Base-by-base conservation (phyloP, 768 basidiomycete genomes). In the Bullera alba region DNA sequence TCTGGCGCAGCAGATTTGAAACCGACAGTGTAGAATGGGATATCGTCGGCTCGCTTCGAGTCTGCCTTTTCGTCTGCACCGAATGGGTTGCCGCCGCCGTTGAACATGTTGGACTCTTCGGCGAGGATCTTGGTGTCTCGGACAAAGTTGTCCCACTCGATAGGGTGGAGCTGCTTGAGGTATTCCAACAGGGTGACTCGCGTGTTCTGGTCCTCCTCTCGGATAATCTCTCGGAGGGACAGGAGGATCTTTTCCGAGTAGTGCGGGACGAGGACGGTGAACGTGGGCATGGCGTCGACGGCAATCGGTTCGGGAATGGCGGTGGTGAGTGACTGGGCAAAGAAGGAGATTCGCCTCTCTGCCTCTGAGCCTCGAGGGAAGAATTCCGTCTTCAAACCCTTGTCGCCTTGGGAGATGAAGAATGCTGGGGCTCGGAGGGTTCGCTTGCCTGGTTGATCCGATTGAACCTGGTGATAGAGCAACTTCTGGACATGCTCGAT, bases 61-160 rank as follows among this genome's bases (percentile, higher is more conserved):
- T 73, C 71, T 32, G 67, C 69, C 74, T 95, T 95, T 74, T 99
- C 92, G 69, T 78, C 85, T 58, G 73, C 50, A 72, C 61, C 83
- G 65, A 83, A 83, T 7, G 83, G 88, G 46, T 73, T 71, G 41
- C 53, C 51, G 16, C 86, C 88, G 39, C 61, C 57, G 56, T 83
- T 85, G 73, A 83, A 90, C 79, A 84, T 80, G 27, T 84, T 81
- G 2, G 88, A 87, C 69, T 99, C 95, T 71, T 96, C 91, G 0
- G 95, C 92, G 30, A 99, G 79, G 60, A 99, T 99, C 78, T 91
- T 97, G 67, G 95, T 99, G 71, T 99, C 95, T 77, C 90, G 91
- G 62, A 99, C 95, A 57, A 99, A 97, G 73, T 99, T 97, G 74
- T 93, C 89, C 95, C 95, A 99, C 71, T 99, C 95, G 62, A 97